phyloP scores from a whole-genome alignment of 768 basidiomycete species.

The Phlebiopsis gigantea region DNA sequence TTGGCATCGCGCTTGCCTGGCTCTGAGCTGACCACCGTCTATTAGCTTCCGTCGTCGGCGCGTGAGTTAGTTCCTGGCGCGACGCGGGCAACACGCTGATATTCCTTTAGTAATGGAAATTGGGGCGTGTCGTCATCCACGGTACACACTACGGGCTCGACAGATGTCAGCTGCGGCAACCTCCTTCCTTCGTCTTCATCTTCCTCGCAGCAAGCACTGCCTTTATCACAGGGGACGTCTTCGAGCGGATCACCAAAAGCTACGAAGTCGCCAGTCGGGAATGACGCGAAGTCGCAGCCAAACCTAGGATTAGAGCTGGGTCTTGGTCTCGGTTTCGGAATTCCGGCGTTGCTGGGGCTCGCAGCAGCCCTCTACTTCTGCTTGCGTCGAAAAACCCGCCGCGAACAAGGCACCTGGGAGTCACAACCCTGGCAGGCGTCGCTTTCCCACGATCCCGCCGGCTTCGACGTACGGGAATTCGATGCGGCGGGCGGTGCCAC shows the following conservation, averaged over 20 bases:
- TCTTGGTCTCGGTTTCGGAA: slow-evolving; percentile 26
- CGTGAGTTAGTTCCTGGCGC: slow-evolving; percentile 1
- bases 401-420: neutral
- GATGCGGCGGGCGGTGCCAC: neutral
- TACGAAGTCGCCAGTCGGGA: slow-evolving; percentile 4
- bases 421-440: neutral
- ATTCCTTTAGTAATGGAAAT: slow-evolving; percentile 31
- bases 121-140: slow-evolving; percentile 25
- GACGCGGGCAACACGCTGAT: neutral
- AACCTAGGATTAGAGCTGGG: slow-evolving; percentile 26
- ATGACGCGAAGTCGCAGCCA: slow-evolving; percentile 15
- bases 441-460: neutral
- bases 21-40: slow-evolving; percentile 5
- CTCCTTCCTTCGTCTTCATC: slow-evolving; percentile 27
- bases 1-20: neutral
- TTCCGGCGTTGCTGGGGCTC: slow-evolving; percentile 24
- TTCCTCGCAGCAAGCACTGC: slow-evolving; percentile 15
- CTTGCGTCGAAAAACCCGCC: neutral
- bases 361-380: slow-evolving; percentile 18
- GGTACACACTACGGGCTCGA: slow-evolving; percentile 23
- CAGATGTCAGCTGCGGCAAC: slow-evolving; percentile 28
- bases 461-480: neutral
- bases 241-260: neutral
- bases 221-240: slow-evolving; percentile 11
- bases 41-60: slow-evolving; percentile 31